A percentile compares a stretch with the other conserved stretches of the same genome.
Evolutionary conservation across 257 asterid species (phyloP).

Genomic region (Petrea volubilis): DNA sequence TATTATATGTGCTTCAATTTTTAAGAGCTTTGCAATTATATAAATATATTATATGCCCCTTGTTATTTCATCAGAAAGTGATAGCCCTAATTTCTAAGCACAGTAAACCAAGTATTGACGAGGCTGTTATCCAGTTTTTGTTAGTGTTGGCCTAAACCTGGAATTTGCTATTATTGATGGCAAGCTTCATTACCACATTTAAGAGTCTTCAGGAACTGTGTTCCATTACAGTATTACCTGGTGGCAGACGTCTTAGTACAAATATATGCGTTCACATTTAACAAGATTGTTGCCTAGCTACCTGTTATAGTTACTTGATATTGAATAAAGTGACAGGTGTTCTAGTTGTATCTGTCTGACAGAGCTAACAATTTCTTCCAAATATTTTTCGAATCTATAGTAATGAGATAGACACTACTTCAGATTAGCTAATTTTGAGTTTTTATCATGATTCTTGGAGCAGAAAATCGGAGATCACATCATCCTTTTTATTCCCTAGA

Average conservation of each 20-base stretch:
- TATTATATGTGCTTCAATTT: background rate
- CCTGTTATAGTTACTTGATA: background rate
- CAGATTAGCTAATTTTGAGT: no score
- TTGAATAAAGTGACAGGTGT: background rate
- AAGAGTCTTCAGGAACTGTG: background rate
- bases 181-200: no score
- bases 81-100: background rate
- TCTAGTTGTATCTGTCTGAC: background rate
- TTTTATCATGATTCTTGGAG: background rate
- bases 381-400: background rate
- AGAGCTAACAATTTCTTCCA: background rate
- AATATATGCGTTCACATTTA: background rate
- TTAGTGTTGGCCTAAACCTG: background rate
- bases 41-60: background rate
- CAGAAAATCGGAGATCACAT: background rate
- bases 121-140: background rate
- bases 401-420: no score
- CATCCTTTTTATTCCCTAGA: background rate
- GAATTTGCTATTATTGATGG: no score
- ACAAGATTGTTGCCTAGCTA: conserved; percentile 11
- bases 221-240: background rate
- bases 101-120: background rate
- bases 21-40: background rate
- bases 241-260: background rate
- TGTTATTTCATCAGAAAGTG: background rate